These are phyloP conservation scores for Thielaviopsis euricoi DNA, from an alignment of 2,329 filamentous ascomycete genomes.

Conservation along the genomic window DNA sequence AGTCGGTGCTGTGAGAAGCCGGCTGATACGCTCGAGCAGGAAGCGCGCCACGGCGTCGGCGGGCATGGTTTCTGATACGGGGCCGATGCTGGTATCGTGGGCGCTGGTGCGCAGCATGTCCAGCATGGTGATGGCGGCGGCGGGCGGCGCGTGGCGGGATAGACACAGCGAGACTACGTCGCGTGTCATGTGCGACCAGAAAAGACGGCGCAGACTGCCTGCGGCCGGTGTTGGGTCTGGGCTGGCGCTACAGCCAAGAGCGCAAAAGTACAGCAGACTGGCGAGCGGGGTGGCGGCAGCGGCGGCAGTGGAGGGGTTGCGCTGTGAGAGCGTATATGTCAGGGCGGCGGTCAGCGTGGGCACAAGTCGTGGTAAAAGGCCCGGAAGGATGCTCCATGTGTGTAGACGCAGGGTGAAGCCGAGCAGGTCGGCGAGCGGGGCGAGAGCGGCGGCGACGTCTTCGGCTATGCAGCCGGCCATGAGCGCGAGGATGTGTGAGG, in stretches of 20 bases:
- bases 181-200: constrained; percentile 53
- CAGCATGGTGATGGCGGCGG: constrained; percentile 48
- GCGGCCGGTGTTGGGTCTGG: constrained; percentile 18
- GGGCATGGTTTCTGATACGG: constrained; percentile 33
- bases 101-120: constrained; percentile 51
- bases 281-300: constrained; percentile 9
- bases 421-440: constrained; percentile 47
- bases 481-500: constrained; percentile 43
- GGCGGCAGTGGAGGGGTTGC: constrained; percentile 1
- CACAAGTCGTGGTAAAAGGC: constrained; percentile 40
- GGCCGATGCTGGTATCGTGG: constrained; percentile 47
- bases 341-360: constrained; percentile 17
- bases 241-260: constrained; percentile 38
- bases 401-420: constrained; percentile 47
- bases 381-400: constrained; percentile 38
- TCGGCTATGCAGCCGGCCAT: constrained; percentile 55
- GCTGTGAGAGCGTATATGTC: not conserved
- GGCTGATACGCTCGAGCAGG: constrained; percentile 47
- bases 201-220: constrained; percentile 22
- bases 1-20: no score
- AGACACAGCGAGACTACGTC: constrained; percentile 53
- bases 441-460: constrained; percentile 44
- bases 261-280: constrained; percentile 42
- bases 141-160: constrained; percentile 45
- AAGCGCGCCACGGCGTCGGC: constrained; percentile 26